Evolutionary conservation across 2,329 filamentous ascomycete species (phyloP), one percentile per base, ranked within the genome.

Genomic region (Rhynchosporium agropyri): DNA sequence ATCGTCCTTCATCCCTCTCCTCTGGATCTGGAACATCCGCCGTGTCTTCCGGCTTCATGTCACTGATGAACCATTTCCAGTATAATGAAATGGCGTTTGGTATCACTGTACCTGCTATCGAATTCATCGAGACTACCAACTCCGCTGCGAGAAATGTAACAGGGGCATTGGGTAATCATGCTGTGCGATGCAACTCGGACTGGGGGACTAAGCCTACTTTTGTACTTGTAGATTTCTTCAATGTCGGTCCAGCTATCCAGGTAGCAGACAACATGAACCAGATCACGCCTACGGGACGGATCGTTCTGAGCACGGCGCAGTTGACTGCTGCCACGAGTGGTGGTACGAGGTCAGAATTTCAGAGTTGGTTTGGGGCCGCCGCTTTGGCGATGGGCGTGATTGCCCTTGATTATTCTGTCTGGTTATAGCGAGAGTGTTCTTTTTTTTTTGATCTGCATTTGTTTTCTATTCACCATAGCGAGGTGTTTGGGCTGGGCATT

Each of bases 21-120:
- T 73, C 78, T 3, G 81, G 81, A 55, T 31, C 54, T 5, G 54
- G 54, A 31, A 71, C 81, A 15, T 71, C 79, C 1, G 89, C 88
- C 1, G 72, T 89, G 31, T 72, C 79, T 0, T 79, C 80, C 1
- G 83, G 84, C 68, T 82, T 85, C 69, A 81, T 95, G 74, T 85
- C 90, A 31, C 79, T 95, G 9, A 82, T 91, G 79, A 95, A 95
- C 79, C 91, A 95, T 78, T 94, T 95, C 79, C 82, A 89, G 59
- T 87, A 93, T 78, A 77, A 81, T 62, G 76, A 73, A 4, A 73
- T 86, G 28, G 74, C 79, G n/a, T 75, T 81, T 3, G 80, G 79
- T 63, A 83, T 91, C 70, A 77, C 84, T 67, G 78, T 85, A 46
- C 89, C 89, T 2, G 83, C 89, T 68, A 78, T 82, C n/a, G 80